Evolutionary conservation across 1,284 basidiomycete genomes (phyloP).

Genomic region (Ceratobasidium sp.): DNA sequence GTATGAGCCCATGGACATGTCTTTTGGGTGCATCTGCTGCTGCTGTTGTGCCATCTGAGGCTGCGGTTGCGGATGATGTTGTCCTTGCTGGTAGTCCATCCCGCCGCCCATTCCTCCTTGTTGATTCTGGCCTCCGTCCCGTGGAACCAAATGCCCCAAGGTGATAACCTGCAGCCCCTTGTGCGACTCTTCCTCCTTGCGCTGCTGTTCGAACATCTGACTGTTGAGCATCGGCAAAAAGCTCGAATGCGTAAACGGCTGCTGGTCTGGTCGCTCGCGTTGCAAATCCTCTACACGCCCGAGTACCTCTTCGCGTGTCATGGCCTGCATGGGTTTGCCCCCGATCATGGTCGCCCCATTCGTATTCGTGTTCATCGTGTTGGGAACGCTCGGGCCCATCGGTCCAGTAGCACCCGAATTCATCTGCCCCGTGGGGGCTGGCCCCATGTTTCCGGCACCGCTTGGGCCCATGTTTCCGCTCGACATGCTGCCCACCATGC

Average conservation of each 20-base stretch:
- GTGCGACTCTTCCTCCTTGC: conserved; percentile 53
- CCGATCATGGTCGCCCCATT: conserved; percentile 3
- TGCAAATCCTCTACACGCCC: conserved; percentile 63
- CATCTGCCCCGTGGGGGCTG: neutral
- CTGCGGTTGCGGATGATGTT: conserved; percentile 20
- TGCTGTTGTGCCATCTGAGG: conserved; percentile 28
- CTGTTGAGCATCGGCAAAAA: conserved; percentile 36
- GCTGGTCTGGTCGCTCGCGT: conserved; percentile 55
- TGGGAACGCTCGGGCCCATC: neutral
- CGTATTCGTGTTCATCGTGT: neutral
- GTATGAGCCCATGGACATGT: conserved; percentile 24
- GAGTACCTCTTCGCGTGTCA: conserved; percentile 61
- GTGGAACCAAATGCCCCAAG: conserved; percentile 79
- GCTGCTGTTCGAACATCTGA: conserved; percentile 50
- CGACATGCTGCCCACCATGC: neutral
- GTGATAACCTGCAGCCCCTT: conserved; percentile 84
- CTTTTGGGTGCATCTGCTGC: neutral
- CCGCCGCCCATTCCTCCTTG: conserved; percentile 15
- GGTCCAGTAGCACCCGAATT: neutral
- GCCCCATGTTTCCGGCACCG: neutral
- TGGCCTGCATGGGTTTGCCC: conserved; percentile 42
- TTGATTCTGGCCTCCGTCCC: conserved; percentile 47
- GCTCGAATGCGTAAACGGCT: conserved; percentile 37
- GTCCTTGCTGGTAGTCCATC: conserved; percentile 22
- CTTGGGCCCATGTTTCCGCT: neutral